phyloP scores from a whole-genome alignment of 164 flowering plant genomes.

The Cinnamomum chago region DNA sequence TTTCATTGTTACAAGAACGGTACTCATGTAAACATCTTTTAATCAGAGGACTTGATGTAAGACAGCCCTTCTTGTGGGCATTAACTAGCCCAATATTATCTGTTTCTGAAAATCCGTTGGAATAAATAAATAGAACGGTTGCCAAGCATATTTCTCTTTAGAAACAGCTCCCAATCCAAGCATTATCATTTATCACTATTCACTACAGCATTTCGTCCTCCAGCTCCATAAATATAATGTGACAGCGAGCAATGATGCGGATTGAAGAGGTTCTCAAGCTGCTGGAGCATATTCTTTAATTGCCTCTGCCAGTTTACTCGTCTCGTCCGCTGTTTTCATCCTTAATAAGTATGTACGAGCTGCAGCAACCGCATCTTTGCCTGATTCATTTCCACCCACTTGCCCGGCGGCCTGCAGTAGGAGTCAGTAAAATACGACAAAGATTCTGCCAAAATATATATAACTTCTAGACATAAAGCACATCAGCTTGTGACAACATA shows the following conservation, averaged over 20 bases:
- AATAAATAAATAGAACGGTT: neutral
- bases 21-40: too few species aligned
- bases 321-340: constrained; percentile 70
- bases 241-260: neutral
- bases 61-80: too few species aligned
- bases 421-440: too few species aligned
- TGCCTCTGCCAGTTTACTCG: constrained; percentile 42
- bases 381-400: constrained; percentile 40
- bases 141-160: neutral
- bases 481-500: too few species aligned
- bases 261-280: constrained; percentile 16
- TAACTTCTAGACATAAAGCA: too few species aligned
- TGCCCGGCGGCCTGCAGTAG: neutral
- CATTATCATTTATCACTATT: too few species aligned
- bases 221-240: neutral
- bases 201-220: neutral
- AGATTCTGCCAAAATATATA: too few species aligned
- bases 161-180: neutral
- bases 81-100: neutral
- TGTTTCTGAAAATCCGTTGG: too few species aligned
- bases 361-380: constrained; percentile 29
- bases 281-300: constrained; percentile 35
- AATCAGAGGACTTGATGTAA: too few species aligned
- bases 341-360: constrained; percentile 81
- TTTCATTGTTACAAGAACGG: too few species aligned